Conservation (phyloP, 2,329 filamentous ascomycete species). For the Penicillium sp. region DNA sequence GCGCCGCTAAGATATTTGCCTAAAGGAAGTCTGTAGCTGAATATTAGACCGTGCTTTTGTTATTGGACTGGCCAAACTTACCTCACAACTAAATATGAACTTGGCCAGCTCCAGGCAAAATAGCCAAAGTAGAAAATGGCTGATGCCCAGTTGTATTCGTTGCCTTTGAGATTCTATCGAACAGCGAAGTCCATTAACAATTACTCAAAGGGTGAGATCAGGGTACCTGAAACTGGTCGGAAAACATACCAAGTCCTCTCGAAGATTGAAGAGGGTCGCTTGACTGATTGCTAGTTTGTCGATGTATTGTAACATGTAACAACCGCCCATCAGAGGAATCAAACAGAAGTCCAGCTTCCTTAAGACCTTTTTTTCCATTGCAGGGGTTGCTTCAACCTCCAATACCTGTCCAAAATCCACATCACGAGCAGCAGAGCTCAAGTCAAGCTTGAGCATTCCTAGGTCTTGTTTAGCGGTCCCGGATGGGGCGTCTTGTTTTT, state of each 20-base stretch:
- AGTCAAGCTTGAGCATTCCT: conserved; percentile 19
- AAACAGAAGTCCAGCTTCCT: conserved; percentile 31
- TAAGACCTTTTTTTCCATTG: conserved; percentile 26
- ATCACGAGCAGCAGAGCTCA: conserved; percentile 20
- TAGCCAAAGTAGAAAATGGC: conserved; percentile 40
- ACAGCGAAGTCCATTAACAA: conserved; percentile 1
- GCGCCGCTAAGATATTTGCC: conserved; percentile 30
- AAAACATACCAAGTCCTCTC: conserved; percentile 23
- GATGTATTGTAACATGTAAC: conserved; percentile 33
- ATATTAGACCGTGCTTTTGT: not conserved
- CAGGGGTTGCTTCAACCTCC: conserved; percentile 23
- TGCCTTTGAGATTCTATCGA: conserved; percentile 26
- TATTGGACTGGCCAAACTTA: conserved; percentile 28
- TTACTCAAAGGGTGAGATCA: not conserved
- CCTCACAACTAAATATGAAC: conserved; percentile 38
- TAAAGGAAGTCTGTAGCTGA: conserved; percentile 26
- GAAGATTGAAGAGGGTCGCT: conserved; percentile 29
- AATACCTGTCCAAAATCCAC: conserved; percentile 29
- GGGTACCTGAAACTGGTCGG: not conserved
- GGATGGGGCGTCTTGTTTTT: conserved; percentile 15
- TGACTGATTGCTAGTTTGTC: conserved; percentile 35
- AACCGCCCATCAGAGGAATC: conserved; percentile 30
- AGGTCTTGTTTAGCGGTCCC: conserved; percentile 9
- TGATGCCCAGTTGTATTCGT: conserved; percentile 34
- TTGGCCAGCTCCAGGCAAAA: conserved; percentile 42